A percentile compares a stretch with the other conserved stretches of the same genome.
Evolutionary conservation across 352 stramenopile genomes (phyloP).

Genomic region (Phytophthora ramorum): DNA sequence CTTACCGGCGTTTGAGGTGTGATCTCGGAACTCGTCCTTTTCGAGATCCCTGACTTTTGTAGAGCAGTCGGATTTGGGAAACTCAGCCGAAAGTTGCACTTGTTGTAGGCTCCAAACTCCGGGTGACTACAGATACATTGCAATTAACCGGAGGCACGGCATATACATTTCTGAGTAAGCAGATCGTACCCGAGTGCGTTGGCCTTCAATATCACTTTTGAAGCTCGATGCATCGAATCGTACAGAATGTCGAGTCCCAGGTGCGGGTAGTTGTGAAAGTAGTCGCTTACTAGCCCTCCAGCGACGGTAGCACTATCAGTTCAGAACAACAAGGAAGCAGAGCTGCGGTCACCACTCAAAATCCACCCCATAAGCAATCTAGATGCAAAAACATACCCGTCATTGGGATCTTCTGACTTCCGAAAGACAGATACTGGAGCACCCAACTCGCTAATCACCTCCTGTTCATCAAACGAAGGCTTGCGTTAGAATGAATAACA

Average conservation of each 20-base stretch:
- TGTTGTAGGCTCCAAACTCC: constrained; percentile 85
- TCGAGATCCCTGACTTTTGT: constrained; percentile 56
- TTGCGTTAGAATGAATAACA: neutral
- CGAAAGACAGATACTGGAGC: constrained; percentile 79
- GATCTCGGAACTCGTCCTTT: constrained; percentile 54
- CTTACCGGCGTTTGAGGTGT: constrained; percentile 73
- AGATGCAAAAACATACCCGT: constrained; percentile 46
- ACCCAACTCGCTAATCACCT: constrained; percentile 83
- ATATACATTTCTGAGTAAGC: neutral
- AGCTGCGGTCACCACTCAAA: neutral
- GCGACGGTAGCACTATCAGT: constrained; percentile 50
- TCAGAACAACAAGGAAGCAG: constrained; percentile 4
- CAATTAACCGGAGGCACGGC: neutral
- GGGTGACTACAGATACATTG: constrained; percentile 50
- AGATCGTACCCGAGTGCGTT: constrained; percentile 70
- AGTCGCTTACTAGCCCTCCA: constrained; percentile 67
- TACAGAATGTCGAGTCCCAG: constrained; percentile 84
- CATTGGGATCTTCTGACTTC: constrained; percentile 75
- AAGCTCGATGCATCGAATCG: constrained; percentile 67
- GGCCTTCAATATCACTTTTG: constrained; percentile 84
- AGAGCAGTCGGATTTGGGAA: constrained; percentile 52
- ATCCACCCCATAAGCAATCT: neutral
- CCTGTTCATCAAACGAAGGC: constrained; percentile 31
- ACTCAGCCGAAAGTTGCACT: constrained; percentile 84
- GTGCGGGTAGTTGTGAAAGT: constrained; percentile 90